A percentile compares a stretch with the other conserved stretches of the same genome.
Conservation (phyloP, 2,329 filamentous ascomycete species). For the Phialocephala sp. region DNA sequence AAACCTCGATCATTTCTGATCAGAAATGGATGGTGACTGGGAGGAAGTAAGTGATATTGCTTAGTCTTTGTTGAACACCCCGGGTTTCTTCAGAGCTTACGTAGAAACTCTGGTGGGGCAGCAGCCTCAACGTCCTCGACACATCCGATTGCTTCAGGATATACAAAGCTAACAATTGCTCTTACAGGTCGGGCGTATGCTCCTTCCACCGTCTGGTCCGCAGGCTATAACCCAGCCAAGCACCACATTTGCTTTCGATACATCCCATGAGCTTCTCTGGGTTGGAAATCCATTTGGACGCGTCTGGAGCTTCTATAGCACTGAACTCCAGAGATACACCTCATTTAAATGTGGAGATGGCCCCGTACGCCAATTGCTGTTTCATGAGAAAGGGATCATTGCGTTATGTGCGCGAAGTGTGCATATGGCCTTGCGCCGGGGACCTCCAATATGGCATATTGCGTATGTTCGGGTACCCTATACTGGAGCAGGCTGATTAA, state of each 20-base stretch:
- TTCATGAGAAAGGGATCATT: constrained; percentile 89
- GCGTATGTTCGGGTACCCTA: constrained; percentile 52
- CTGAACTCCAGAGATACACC: constrained; percentile 86
- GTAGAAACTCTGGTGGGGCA: constrained; percentile 29
- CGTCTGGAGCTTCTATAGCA: constrained; percentile 85
- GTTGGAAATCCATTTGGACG: constrained; percentile 86
- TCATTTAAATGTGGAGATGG: constrained; percentile 84
- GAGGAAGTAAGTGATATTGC: constrained; percentile 60
- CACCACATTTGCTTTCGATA: constrained; percentile 87
- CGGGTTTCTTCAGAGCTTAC: neutral
- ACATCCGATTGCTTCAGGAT: constrained; percentile 16
- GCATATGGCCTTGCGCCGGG: constrained; percentile 85
- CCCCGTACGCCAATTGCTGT: constrained; percentile 83
- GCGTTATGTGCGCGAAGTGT: constrained; percentile 83
- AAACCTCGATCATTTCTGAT: constrained; percentile 18
- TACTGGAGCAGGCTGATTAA: constrained; percentile 30
- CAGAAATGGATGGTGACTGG: constrained; percentile 68
- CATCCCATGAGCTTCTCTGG: constrained; percentile 89
- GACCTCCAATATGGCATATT: constrained; percentile 87
- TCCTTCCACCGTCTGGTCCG: constrained; percentile 77
- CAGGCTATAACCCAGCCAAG: constrained; percentile 74
- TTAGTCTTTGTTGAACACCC: neutral
- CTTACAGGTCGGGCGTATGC: constrained; percentile 77
- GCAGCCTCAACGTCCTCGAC: constrained; percentile 26
- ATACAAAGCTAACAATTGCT: constrained; percentile 26